Conservation (phyloP, 2,329 filamentous ascomycete genomes). For the Botrytis cinerea region DNA sequence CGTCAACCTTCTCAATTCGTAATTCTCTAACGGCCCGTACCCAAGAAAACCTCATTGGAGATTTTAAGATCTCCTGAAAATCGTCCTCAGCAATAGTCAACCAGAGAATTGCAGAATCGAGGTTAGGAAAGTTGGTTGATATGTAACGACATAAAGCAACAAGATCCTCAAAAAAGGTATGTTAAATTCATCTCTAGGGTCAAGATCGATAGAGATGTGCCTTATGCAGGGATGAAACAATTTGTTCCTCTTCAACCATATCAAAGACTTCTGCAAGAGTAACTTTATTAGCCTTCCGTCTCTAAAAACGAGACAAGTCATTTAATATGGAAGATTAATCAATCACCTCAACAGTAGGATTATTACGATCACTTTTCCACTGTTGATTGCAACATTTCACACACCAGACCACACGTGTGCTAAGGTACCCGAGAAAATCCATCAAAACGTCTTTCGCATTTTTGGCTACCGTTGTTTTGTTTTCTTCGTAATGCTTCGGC, state of each 20-base stretch:
- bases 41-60: neutral
- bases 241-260: neutral
- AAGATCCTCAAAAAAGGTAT: neutral
- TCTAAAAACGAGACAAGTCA: too few species aligned
- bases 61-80: neutral
- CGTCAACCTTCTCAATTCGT: neutral
- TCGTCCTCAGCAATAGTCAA: neutral
- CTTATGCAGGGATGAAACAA: neutral
- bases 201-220: neutral
- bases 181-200: neutral
- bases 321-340: too few species aligned
- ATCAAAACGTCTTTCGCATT: neutral
- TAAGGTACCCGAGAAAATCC: neutral
- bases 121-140: neutral
- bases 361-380: neutral
- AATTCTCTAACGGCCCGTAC: neutral
- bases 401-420: neutral
- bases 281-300: neutral
- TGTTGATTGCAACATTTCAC: neutral
- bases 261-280: neutral
- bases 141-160: neutral
- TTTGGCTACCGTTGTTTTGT: neutral
- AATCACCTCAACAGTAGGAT: neutral
- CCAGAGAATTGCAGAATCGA: neutral
- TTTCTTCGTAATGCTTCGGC: neutral